phyloP scores from a whole-genome alignment of 2,329 filamentous ascomycete species.

The Ceratocystis destructans region DNA sequence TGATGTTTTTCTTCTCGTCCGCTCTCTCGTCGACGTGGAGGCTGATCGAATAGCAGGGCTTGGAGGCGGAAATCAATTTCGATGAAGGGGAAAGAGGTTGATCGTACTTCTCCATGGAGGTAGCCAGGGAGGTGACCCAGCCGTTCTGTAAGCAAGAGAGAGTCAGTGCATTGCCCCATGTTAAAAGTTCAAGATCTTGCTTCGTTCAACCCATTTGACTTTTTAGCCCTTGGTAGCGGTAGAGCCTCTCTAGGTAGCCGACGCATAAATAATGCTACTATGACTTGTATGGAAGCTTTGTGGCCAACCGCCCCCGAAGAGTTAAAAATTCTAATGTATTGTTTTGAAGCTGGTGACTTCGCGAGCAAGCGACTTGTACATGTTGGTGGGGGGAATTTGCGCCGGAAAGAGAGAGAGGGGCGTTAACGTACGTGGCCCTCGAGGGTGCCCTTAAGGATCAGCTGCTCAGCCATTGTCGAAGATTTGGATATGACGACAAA shows the following conservation, averaged over 20 bases:
- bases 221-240: neutral
- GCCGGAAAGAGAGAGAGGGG: constrained; percentile 20
- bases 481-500: constrained; percentile 16
- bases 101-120: constrained; percentile 92
- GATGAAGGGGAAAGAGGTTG: constrained; percentile 14
- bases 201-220: constrained; percentile 1
- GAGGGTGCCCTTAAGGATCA: constrained; percentile 92
- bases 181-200: constrained; percentile 9
- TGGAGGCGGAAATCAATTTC: neutral
- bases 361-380: neutral
- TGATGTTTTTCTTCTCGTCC: neutral
- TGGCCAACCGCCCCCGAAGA: neutral
- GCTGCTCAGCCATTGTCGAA: constrained; percentile 66
- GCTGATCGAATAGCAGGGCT: neutral
- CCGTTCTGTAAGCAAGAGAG: constrained; percentile 47
- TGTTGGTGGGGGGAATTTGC: neutral
- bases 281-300: neutral
- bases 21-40: neutral
- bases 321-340: neutral
- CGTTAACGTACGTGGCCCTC: constrained; percentile 70
- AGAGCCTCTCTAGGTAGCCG: neutral
- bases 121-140: constrained; percentile 98
- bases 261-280: neutral
- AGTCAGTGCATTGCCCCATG: constrained; percentile 18
- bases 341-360: neutral